Evolutionary conservation across 129 eudicot genomes (phyloP).

Genomic region (Lactuca sativa): DNA sequence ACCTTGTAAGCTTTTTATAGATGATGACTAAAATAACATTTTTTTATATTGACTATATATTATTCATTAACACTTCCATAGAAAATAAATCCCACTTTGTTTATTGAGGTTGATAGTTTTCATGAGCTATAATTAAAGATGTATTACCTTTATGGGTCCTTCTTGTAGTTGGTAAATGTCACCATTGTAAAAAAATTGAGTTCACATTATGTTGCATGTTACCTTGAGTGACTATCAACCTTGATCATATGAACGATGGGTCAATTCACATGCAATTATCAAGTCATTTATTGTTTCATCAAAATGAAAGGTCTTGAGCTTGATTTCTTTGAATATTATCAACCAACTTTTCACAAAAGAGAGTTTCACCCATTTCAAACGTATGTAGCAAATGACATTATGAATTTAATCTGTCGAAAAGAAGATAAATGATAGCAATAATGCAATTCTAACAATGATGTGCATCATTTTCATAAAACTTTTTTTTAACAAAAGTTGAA

Average conservation of each 20-base stretch:
- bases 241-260: neutral
- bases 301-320: neutral
- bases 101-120: conserved; percentile 14
- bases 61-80: conserved; percentile 3
- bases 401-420: neutral
- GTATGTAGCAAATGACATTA: neutral
- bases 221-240: conserved; percentile 5
- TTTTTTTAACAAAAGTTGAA: no score
- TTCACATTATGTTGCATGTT: conserved; percentile 23
- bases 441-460: no score
- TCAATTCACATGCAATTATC: neutral
- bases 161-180: conserved; percentile 12
- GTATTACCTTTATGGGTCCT: conserved; percentile 17
- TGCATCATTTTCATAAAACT: no score
- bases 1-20: neutral
- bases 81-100: conserved; percentile 1
- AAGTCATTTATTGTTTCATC: conserved; percentile 6
- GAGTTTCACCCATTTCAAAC: neutral
- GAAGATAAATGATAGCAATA: no score
- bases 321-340: neutral
- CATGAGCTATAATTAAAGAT: conserved; percentile 13
- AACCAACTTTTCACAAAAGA: neutral
- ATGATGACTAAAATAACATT: neutral
- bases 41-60: neutral
- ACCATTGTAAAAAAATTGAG: conserved; percentile 13